Evolutionary conservation across 2,329 filamentous ascomycete genomes (phyloP).

Genomic region (Xylaria sp.): DNA sequence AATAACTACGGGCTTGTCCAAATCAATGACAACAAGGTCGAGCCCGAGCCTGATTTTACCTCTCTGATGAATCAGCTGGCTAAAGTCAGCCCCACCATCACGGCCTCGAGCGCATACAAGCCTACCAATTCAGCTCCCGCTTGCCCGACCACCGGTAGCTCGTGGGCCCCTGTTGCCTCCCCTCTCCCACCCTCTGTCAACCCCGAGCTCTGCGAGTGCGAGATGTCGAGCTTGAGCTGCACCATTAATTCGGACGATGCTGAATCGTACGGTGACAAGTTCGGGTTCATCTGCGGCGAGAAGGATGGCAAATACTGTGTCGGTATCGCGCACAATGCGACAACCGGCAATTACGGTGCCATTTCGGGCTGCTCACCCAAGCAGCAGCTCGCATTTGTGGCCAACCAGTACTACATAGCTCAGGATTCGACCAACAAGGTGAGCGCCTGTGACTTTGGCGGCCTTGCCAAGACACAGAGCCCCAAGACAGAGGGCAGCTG

Average conservation of each 20-base stretch:
- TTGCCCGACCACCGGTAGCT: constrained; percentile 70
- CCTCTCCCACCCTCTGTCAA: constrained; percentile 84
- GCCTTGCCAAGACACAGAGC: constrained; percentile 63
- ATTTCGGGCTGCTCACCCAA: constrained; percentile 77
- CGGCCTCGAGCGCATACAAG: constrained; percentile 70
- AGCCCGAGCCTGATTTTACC: constrained; percentile 75
- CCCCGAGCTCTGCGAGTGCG: constrained; percentile 80
- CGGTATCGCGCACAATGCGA: constrained; percentile 71
- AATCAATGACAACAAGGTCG: constrained; percentile 63
- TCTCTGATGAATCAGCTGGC: constrained; percentile 73
- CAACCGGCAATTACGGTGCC: constrained; percentile 72
- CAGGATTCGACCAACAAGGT: constrained; percentile 55
- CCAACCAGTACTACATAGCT: constrained; percentile 71
- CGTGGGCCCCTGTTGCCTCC: constrained; percentile 71
- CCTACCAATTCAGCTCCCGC: constrained; percentile 72
- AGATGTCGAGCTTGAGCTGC: constrained; percentile 76
- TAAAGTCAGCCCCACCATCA: constrained; percentile 68
- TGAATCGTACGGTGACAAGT: constrained; percentile 69
- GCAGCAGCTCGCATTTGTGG: constrained; percentile 74
- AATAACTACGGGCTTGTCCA: constrained; percentile 87
- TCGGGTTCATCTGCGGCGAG: constrained; percentile 73
- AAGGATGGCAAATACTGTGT: constrained; percentile 59
- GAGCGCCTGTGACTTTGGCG: constrained; percentile 73
- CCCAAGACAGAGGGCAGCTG: constrained; percentile 59
- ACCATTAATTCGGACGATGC: constrained; percentile 61